Evolutionary conservation across 768 basidiomycete genomes (phyloP).

Genomic region (Cystoderma amianthinum): DNA sequence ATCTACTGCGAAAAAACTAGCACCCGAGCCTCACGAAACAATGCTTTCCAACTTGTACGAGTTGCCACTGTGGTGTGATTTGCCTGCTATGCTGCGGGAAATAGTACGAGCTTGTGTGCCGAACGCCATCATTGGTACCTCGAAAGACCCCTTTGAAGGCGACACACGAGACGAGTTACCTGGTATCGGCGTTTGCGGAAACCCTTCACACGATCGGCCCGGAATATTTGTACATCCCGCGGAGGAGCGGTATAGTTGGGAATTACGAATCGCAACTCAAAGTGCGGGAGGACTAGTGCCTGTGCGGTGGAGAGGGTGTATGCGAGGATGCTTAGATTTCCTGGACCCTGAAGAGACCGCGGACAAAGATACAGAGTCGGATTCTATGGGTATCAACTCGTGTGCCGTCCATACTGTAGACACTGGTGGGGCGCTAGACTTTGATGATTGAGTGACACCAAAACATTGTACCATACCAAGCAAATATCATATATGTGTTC

Average conservation of each 20-base stretch:
- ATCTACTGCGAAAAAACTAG: conserved; percentile 1
- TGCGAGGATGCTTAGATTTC: conserved; percentile 55
- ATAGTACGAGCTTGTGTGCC: conserved; percentile 30
- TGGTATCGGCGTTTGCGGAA: conserved; percentile 39
- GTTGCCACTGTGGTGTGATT: conserved; percentile 21
- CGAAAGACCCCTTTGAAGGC: conserved; percentile 6
- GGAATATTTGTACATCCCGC: conserved; percentile 46
- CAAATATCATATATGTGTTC: too few species aligned
- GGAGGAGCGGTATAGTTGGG: conserved; percentile 66
- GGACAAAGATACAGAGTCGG: neutral
- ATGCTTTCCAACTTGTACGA: conserved; percentile 23
- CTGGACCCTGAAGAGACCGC: conserved; percentile 20
- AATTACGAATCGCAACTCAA: conserved; percentile 41
- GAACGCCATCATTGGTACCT: conserved; percentile 22
- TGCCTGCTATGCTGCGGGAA: conserved; percentile 15
- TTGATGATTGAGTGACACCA: conserved; percentile 7
- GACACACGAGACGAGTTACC: conserved; percentile 16
- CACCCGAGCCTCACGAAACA: conserved; percentile 12
- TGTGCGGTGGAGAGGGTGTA: conserved; percentile 64
- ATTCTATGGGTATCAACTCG: neutral
- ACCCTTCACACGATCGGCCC: conserved; percentile 30
- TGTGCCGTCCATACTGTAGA: neutral
- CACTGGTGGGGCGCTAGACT: conserved; percentile 5
- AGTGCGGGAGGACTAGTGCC: conserved; percentile 50
- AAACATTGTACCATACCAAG: neutral